Conservation (phyloP, 768 basidiomycete genomes). For the Amanita pseudoporphyria region DNA sequence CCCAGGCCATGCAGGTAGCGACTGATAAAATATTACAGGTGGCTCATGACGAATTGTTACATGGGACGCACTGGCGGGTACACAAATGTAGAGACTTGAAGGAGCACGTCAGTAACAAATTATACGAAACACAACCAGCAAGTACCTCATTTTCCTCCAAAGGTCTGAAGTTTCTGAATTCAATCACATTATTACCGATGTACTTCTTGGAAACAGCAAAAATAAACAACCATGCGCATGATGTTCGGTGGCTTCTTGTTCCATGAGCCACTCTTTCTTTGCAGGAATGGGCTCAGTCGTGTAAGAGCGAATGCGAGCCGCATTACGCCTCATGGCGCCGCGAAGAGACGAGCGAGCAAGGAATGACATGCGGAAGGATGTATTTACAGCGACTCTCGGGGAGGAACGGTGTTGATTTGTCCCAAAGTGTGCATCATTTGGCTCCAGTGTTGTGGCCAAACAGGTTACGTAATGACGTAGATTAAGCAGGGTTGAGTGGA, state of each 20-base stretch:
- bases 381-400: conserved; percentile 10
- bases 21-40: conserved; percentile 21
- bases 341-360: conserved; percentile 41
- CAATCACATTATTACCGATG: conserved; percentile 9
- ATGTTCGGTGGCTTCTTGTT: conserved; percentile 48
- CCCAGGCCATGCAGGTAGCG: conserved; percentile 41
- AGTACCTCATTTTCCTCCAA: conserved; percentile 83
- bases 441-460: conserved; percentile 26
- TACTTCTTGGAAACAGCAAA: not conserved
- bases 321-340: conserved; percentile 31
- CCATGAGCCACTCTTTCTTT: conserved; percentile 34
- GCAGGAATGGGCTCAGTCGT: conserved; percentile 26
- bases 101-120: conserved; percentile 15
- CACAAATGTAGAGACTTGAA: conserved; percentile 60
- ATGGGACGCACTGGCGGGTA: conserved; percentile 58
- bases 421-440: not conserved
- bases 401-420: conserved; percentile 6
- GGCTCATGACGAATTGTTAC: not conserved
- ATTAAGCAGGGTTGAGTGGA: conserved; percentile 21
- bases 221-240: conserved; percentile 50
- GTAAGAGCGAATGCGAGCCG: conserved; percentile 29
- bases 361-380: conserved; percentile 32
- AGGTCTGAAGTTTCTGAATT: conserved; percentile 61
- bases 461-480: conserved; percentile 20
- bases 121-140: not conserved